Evolutionary conservation across 805 yeast genomes (phyloP), one percentile per base, ranked within the genome.

Genomic region (Pachysolen tannophilus): DNA sequence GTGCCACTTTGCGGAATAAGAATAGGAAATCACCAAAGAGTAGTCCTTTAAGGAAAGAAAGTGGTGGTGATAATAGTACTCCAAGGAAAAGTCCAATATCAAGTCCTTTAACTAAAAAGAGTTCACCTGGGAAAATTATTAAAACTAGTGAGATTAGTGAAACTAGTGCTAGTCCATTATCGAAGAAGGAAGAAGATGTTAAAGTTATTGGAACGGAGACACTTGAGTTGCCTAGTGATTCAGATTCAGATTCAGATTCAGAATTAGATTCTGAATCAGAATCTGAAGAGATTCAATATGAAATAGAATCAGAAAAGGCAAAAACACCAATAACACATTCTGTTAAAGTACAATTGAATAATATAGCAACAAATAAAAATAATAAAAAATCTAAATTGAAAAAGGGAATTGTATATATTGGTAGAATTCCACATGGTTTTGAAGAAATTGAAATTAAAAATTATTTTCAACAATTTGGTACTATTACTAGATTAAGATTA

Each of bases 381-480:
- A 43, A 47, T 25, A 46, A 47, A 20, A 30, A 48, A 18, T 34
- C 36, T 8, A 45, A 46, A 41, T 44, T 49, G 6, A 62, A 64
- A 21, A 67, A 74, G 32, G 87, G 90, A 25, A 85, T 86, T 35
- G 63, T 92, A 36, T 92, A 88, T 57, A 72, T 92, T 24, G 96
- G 97, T 36, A 76, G 97, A 53, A 69, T 92, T 44, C 98, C 98
- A 30, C 79, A 81, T 47, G 95, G 95, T 28, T 86, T 92, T 63
- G 79, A 86, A 49, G 97, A 92, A 60, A 67, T 60, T 26, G 90
- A 83, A 55, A 65, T 82, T 67, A 71, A 71, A 42, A 73, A 75
- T 50, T 92, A 92, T 60, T 90, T 92, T 55, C 60, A 73, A 32
- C 98, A 92, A 63, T 92, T 92, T 61, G 98, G 98, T 42, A 79